Evolutionary conservation across 2,329 filamentous ascomycete species (phyloP).

Genomic region (Alternaria hordeiaustralica): DNA sequence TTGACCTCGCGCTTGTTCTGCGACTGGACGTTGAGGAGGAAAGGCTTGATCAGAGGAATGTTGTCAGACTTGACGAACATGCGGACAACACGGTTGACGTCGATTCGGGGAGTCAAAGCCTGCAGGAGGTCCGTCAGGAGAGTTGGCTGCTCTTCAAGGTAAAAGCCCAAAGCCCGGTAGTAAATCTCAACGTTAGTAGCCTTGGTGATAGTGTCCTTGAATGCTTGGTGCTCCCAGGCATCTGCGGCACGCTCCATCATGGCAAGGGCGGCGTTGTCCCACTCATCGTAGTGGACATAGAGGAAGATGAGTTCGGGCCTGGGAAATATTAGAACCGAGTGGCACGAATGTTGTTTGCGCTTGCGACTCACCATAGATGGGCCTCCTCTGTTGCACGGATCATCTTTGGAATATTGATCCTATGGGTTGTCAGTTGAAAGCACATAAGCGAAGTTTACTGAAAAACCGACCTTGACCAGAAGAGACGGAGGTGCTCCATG

Average conservation of each 20-base stretch:
- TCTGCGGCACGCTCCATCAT: slow-evolving; percentile 98
- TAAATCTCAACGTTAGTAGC: slow-evolving; percentile 99
- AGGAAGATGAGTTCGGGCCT: slow-evolving; percentile 94
- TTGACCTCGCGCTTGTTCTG: slow-evolving; percentile 99
- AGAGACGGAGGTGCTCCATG: slow-evolving; percentile 98
- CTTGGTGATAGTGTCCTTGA: slow-evolving; percentile 99
- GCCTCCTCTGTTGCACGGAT: slow-evolving; percentile 92
- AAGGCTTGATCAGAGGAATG: slow-evolving; percentile 96
- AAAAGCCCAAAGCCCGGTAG: slow-evolving; percentile 96
- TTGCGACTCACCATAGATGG: slow-evolving; percentile 69
- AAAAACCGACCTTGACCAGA: slow-evolving; percentile 66
- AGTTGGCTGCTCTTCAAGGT: slow-evolving; percentile 94
- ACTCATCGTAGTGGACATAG: slow-evolving; percentile 98
- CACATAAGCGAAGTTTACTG: background rate
- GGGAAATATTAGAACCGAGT: background rate
- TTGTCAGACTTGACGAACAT: slow-evolving; percentile 99
- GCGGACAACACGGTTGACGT: slow-evolving; percentile 98
- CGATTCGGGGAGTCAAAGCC: slow-evolving; percentile 87
- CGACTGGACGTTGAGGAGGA: slow-evolving; percentile 91
- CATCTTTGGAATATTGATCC: slow-evolving; percentile 98
- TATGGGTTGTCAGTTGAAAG: slow-evolving; percentile 52
- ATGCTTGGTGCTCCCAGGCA: slow-evolving; percentile 98
- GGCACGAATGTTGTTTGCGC: background rate
- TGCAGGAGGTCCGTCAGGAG: slow-evolving; percentile 95
- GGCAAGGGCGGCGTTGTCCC: slow-evolving; percentile 92